Conservation (phyloP, 1,284 basidiomycete species). For the Apiotrichum domesticum region DNA sequence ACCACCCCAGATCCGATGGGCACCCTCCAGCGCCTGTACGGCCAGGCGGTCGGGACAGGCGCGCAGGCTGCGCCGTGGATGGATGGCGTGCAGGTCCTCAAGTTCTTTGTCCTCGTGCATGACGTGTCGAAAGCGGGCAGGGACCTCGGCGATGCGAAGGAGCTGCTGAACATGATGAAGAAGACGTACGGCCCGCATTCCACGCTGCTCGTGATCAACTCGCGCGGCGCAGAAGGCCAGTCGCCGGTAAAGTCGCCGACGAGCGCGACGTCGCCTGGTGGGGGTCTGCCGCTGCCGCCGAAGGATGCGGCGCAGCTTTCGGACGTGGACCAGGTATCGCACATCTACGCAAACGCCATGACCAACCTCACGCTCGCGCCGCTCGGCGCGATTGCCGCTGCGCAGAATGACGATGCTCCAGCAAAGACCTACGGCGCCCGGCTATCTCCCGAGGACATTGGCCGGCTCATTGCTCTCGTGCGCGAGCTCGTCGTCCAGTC, state of each 20-base stretch:
- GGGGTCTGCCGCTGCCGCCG: constrained; percentile 25
- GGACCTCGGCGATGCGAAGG: constrained; percentile 36
- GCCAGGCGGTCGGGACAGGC: constrained; percentile 26
- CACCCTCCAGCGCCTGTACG: constrained; percentile 32
- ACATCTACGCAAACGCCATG: constrained; percentile 40
- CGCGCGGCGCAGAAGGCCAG: constrained; percentile 15
- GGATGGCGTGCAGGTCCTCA: constrained; percentile 37
- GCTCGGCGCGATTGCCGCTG: constrained; percentile 18
- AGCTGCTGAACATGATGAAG: constrained; percentile 39
- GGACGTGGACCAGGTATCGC: constrained; percentile 25
- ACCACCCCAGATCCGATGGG: constrained; percentile 38
- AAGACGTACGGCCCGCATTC: constrained; percentile 46
- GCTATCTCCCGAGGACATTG: constrained; percentile 70
- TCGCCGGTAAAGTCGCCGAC: constrained; percentile 8
- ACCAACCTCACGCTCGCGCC: constrained; percentile 37
- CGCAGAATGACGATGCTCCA: constrained; percentile 7
- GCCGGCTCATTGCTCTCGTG: constrained; percentile 71
- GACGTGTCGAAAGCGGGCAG: constrained; percentile 37
- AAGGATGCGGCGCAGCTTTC: constrained; percentile 22
- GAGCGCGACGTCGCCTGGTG: constrained; percentile 5
- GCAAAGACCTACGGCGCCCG: constrained; percentile 38
- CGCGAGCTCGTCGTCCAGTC: constrained; percentile 88
- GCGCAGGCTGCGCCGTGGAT: constrained; percentile 39
- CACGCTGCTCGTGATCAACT: constrained; percentile 45
- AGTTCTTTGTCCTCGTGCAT: constrained; percentile 47